Evolutionary conservation across 2,329 filamentous ascomycete species (phyloP), one percentile per base, ranked within the genome.

Genomic region (Graphilbum fragrans): DNA sequence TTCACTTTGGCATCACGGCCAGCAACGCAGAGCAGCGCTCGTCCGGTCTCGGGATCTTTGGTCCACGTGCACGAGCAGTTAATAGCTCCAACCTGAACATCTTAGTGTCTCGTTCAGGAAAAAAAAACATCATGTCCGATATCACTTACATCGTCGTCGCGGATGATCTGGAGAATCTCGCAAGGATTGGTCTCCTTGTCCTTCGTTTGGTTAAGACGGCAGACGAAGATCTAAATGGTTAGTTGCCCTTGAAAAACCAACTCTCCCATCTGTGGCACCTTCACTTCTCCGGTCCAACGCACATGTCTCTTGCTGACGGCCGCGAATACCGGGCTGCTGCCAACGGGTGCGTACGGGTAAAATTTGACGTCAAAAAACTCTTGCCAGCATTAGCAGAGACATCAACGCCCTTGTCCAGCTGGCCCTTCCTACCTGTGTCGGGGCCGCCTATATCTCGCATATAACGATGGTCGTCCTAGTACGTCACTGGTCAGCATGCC

Each of bases 311-410:
- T 74, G 58, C 80, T 84, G 14, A 80, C 71, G 9, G 80, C 74
- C 7, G 82, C 85, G 58, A 90, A 88, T 18, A 92, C 67, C 0
- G 81, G 74, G 45, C 79, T 74, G 32, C 74, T 67, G 32, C 74
- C 72, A 2, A 70, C 63, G 5, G 72, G 69, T 31, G 71, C 72
- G 55, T 82, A 87, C 0, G 85, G 85, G 52, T 83, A 90, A 61
- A 90, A 90, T 49, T 86, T 82, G 48, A 85, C 80, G 49, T 86
- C 82, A 53, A 77, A 86, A 53, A 82, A 74, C 39, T 78, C 75
- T 73, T 45, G 4, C 25, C 17, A 34, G 32, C 32, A 12, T 37
- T 18, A 37, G 34, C 11, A 7, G 9, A 29, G 4, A 20, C 8
- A 29, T 7, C 29, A 32, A 9, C 17, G 6, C 5, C 19, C 34